Percentiles rank a stretch among this genome's conserved stretches.
Evolutionary conservation across 2,329 filamentous ascomycete species (phyloP).

Genomic region (Penicillium thymicola): DNA sequence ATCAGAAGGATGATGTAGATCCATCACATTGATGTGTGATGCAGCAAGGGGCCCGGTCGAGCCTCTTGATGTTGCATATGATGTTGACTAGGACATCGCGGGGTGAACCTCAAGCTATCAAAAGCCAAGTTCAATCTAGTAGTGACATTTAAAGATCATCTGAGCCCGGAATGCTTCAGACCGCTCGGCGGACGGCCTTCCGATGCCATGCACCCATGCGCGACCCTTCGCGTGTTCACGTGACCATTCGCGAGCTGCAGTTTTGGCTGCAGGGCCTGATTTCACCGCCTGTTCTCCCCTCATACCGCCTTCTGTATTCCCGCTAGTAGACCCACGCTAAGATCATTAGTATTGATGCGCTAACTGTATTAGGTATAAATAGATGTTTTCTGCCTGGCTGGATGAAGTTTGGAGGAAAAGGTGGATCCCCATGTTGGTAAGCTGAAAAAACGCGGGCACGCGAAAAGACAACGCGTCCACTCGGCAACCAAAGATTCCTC

Average conservation of each 20-base stretch:
- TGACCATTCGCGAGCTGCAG: slow-evolving; percentile 19
- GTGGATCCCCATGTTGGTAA: slow-evolving; percentile 7
- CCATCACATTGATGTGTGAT: not conserved
- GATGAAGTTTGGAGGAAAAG: not conserved
- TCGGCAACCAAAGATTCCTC: slow-evolving; percentile 13
- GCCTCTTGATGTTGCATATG: not conserved
- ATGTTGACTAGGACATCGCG: not conserved
- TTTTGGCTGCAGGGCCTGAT: slow-evolving; percentile 3
- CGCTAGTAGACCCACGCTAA: slow-evolving; percentile 2
- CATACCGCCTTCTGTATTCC: slow-evolving; percentile 18
- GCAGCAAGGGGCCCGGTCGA: slow-evolving; percentile 3
- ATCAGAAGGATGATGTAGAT: not conserved
- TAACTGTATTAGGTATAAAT: not conserved
- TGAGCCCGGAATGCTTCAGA: slow-evolving; percentile 19
- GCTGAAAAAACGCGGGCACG: slow-evolving; percentile 20
- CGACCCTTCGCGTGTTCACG: slow-evolving; percentile 18
- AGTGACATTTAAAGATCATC: slow-evolving; percentile 6
- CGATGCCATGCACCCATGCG: slow-evolving; percentile 4
- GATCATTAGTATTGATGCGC: not conserved
- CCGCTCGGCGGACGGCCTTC: slow-evolving; percentile 5
- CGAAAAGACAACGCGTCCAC: slow-evolving; percentile 10
- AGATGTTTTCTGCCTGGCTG: slow-evolving; percentile 1
- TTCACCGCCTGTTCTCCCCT: slow-evolving; percentile 8
- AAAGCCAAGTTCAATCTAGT: not conserved
- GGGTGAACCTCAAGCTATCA: not conserved